These are phyloP conservation scores for Colletotrichum salicis DNA, from an alignment of 2,329 filamentous ascomycete species.

Conservation along the genomic window DNA sequence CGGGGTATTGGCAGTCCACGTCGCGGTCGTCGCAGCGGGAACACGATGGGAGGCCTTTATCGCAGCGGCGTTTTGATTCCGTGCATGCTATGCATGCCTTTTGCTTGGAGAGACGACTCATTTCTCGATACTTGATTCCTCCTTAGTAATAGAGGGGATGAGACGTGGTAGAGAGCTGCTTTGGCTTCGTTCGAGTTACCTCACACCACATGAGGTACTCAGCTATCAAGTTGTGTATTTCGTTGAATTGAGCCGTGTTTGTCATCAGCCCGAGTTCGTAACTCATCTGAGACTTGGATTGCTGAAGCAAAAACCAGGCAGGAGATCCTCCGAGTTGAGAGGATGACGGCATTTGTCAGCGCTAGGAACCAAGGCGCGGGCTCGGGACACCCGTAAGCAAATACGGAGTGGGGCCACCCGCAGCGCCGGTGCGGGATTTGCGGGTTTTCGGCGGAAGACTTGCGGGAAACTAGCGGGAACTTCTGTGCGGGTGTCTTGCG, in stretches of 20 bases:
- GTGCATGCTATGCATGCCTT: constrained; percentile 49
- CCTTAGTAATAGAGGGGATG: too few relatives aligned
- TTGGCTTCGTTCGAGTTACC: background rate
- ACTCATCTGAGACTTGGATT: background rate
- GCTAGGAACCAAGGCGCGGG: background rate
- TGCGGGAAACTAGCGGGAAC: constrained; percentile 20
- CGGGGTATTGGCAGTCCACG: constrained; percentile 38
- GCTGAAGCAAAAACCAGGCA: background rate
- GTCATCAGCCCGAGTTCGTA: background rate
- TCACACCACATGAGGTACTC: background rate
- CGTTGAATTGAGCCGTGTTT: background rate
- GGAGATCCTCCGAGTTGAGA: background rate
- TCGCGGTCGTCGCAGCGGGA: constrained; percentile 42
- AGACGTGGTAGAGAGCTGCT: too few relatives aligned
- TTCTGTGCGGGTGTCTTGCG: background rate
- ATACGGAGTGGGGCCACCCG: background rate
- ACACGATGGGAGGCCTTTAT: constrained; percentile 45
- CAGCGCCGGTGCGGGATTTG: constrained; percentile 21
- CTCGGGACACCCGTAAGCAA: background rate
- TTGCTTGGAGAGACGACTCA: constrained; percentile 29
- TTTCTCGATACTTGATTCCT: background rate
- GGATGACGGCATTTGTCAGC: constrained; percentile 11
- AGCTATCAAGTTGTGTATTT: too few relatives aligned
- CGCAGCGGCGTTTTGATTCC: constrained; percentile 49
- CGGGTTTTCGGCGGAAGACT: constrained; percentile 36